A percentile compares a stretch with the other conserved stretches of the same genome.
phyloP scores from a whole-genome alignment of 2,329 filamentous ascomycete species.

The Seiridium cupressi region DNA sequence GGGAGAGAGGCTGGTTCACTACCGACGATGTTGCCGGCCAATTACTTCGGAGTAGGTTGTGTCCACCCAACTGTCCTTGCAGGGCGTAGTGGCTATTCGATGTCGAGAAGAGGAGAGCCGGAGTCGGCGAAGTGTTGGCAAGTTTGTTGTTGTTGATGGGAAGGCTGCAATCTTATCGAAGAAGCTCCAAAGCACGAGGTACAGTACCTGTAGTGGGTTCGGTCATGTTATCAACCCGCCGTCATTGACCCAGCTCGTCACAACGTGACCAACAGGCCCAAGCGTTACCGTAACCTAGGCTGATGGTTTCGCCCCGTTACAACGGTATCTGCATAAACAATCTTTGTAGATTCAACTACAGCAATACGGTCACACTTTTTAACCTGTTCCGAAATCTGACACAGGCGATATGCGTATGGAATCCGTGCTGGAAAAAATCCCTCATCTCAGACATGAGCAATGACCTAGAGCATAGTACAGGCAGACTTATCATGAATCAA shows the following conservation, averaged over 20 bases:
- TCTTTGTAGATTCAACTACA: neutral
- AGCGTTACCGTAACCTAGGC: neutral
- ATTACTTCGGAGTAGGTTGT: neutral
- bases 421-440: too few relatives aligned
- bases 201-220: neutral
- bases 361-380: neutral
- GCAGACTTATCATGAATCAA: neutral
- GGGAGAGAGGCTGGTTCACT: constrained; percentile 1
- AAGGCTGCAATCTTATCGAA: neutral
- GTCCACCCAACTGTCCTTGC: too few relatives aligned
- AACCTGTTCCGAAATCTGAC: too few relatives aligned
- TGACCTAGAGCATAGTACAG: neutral
- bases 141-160: neutral
- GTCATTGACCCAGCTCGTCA: constrained; percentile 3
- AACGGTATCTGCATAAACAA: neutral
- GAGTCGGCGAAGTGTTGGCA: neutral
- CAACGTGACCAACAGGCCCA: neutral
- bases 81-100: too few relatives aligned
- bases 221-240: constrained; percentile 6
- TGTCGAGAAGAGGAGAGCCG: neutral
- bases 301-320: neutral
- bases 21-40: neutral
- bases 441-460: neutral
- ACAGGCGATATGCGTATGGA: too few relatives aligned
- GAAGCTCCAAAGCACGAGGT: neutral